Conservation (phyloP, 2,329 filamentous ascomycete species). For the Rhytidhysteron rufulum region DNA sequence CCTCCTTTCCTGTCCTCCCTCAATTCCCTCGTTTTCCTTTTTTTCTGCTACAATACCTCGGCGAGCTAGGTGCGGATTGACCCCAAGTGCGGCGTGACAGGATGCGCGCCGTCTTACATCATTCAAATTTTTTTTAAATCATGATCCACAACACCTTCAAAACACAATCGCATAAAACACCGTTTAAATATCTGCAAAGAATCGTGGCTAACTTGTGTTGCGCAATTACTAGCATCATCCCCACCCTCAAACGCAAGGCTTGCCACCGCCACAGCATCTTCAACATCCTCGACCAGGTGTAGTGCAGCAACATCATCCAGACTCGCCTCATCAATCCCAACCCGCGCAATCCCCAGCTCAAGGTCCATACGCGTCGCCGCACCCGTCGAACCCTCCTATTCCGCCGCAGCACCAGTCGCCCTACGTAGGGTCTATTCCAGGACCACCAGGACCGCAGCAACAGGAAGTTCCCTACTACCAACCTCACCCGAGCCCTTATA, state of each 20-base stretch:
- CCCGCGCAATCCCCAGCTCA: constrained; percentile 54
- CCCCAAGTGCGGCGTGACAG: too few species aligned
- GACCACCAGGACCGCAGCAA: constrained; percentile 57
- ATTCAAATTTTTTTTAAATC: constrained; percentile 6
- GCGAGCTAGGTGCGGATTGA: too few species aligned
- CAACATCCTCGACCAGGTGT: constrained; percentile 70
- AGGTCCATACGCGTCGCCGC: constrained; percentile 64
- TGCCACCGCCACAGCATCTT: constrained; percentile 57
- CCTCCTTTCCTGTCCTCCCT: too few species aligned
- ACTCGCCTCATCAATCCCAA: constrained; percentile 59
- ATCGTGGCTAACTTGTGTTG: constrained; percentile 27
- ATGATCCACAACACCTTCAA: constrained; percentile 2
- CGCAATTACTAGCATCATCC: constrained; percentile 67
- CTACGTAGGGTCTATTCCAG: constrained; percentile 67
- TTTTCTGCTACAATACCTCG: too few species aligned
- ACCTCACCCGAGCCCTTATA: constrained; percentile 77
- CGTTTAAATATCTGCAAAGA: constrained; percentile 1
- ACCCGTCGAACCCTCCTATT: constrained; percentile 58
- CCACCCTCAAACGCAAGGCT: constrained; percentile 70
- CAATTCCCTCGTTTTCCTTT: too few species aligned
- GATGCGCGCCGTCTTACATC: constrained; percentile 5
- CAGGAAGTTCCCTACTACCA: constrained; percentile 72
- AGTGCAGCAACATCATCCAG: constrained; percentile 56
- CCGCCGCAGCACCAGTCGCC: constrained; percentile 50
- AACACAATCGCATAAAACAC: constrained; percentile 2